A percentile compares a stretch with the other conserved stretches of the same genome.
These are phyloP conservation scores for Phytophthora pini DNA, from an alignment of 352 stramenopile genomes.

Conservation along the genomic window DNA sequence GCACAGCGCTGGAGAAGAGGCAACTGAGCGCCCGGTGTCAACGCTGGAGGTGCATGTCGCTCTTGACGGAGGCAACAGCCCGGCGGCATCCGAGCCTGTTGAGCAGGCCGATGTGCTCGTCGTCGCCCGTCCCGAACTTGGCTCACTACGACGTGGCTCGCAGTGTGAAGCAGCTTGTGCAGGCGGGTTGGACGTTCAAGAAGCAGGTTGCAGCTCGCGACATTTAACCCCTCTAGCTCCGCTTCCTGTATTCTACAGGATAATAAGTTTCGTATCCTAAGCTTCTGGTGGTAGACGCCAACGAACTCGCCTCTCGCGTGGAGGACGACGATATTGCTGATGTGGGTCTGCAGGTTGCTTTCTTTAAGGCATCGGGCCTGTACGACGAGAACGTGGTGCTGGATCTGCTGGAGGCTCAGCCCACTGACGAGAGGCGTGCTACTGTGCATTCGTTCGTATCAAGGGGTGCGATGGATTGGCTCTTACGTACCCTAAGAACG, in stretches of 20 bases:
- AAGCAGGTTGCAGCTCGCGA: conserved; percentile 56
- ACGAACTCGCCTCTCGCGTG: too few species aligned
- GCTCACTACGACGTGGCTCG: conserved; percentile 56
- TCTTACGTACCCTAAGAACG: conserved; percentile 49
- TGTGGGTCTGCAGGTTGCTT: conserved; percentile 61
- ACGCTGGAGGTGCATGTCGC: too few species aligned
- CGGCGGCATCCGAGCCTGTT: too few species aligned
- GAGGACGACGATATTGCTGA: conserved; percentile 51
- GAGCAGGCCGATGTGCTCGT: too few species aligned
- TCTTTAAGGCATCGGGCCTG: conserved; percentile 63
- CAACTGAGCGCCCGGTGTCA: too few species aligned
- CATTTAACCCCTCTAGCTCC: conserved; percentile 3
- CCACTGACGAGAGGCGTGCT: conserved; percentile 45
- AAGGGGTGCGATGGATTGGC: conserved; percentile 52
- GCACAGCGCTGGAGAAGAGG: too few species aligned
- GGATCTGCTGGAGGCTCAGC: conserved; percentile 54
- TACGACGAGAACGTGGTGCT: conserved; percentile 69
- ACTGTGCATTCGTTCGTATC: conserved; percentile 63
- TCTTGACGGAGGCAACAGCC: too few species aligned
- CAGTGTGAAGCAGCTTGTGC: conserved; percentile 65
- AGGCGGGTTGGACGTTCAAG: conserved; percentile 76
- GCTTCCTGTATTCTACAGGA: conserved; percentile 17
- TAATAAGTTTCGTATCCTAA: too few species aligned
- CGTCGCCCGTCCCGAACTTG: conserved; percentile 10
- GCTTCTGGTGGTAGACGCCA: too few species aligned